Evolutionary conservation across 140 eudicot genomes (phyloP), one percentile per base, ranked within the genome.

Genomic region (Ambrosia hybrid): DNA sequence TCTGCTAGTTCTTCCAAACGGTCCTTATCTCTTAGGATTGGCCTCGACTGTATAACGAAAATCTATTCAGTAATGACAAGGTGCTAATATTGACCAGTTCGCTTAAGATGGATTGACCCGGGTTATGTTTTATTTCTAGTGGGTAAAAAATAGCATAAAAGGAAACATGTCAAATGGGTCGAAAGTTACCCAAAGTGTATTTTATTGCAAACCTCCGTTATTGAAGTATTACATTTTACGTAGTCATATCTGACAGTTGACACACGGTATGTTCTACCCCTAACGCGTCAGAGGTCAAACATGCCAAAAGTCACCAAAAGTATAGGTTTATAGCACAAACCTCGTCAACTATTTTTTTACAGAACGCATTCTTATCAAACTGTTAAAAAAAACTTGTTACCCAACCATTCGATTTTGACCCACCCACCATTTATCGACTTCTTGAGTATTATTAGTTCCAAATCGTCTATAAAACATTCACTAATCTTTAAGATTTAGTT

Each of bases 1-100:
- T 90, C 99, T 2, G 86, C 97, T 38, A 90, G 90, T 73, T 93
- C 96, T 68, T 90, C 88, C 66, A 90, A 66, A 14, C 99, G 90
- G 17, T 90, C 97, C 78, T 86, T 90, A 15, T 90, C 99, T 81
- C 97, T 82, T 15, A 93, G 71, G 46, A 90, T 84, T 69, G 97
- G 92, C 65, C 97, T 84, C 3, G 97, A 79, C 97, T 88, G 91
- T 41, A 46, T 36, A 80, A 79, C 13, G 48, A 76, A 45, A 15
- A 59, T 52, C 51, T 38, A 17, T 17, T 14, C 51, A 41, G 38
- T 39, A 39, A 36, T n/a, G 30, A 33, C 17, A 4, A 63, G 6
- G 68, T 37, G 67, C 0, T 37, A 36, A 5, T 61, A 5, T 62
- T 38, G 51, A 6, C 30, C 38, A 21, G 49, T 37, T 62, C 6